Evolutionary conservation across 768 basidiomycete genomes (phyloP), one percentile per base, ranked within the genome.

Genomic region (Russula virescens): DNA sequence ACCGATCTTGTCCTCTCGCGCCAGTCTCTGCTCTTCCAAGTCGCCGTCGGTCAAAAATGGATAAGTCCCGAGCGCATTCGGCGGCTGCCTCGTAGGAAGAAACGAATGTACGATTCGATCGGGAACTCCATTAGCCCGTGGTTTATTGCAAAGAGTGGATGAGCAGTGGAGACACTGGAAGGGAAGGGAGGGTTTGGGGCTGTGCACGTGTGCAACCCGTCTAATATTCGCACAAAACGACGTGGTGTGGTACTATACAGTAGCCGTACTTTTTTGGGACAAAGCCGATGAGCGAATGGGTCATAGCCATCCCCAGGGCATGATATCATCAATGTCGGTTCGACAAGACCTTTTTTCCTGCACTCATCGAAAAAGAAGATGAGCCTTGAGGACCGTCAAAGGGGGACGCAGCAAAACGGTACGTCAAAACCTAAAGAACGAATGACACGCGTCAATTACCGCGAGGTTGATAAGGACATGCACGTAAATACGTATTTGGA

Each of bases 1-100:
- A 28, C 58, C 63, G 58, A 64, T 64, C 58, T 48, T n/a, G 53
- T 55, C 9, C 18, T 19, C 47, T 38, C 38, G 38, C 48, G 23
- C 28, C 31, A 55, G 47, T 43, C 51, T 26, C 53, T 16, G 28
- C 50, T 16, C 42, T 60, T 55, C 53, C 63, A 64, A 64, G 53
- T 55, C 63, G 58, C 63, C 63, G 63, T 64, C 31, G 5, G 19
- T 64, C 58, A 19, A 60, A 64, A 55, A 55, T 55, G 63, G 63
- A 55, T 45, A 60, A 60, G 42, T 47, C 63, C 63, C 58, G 48
- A 64, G 58, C 58, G 35, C 42, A 45, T 64, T 60, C 25, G 63
- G 63, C 63, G 58, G 23, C 58, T 40, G 19, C 46, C 25, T 45
- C 28, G 31, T 48, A 21, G 25, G 38, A 31, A 26, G 28, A 21